phyloP scores from a whole-genome alignment of 768 basidiomycete species.

The Dictyophora rubrovolvata region DNA sequence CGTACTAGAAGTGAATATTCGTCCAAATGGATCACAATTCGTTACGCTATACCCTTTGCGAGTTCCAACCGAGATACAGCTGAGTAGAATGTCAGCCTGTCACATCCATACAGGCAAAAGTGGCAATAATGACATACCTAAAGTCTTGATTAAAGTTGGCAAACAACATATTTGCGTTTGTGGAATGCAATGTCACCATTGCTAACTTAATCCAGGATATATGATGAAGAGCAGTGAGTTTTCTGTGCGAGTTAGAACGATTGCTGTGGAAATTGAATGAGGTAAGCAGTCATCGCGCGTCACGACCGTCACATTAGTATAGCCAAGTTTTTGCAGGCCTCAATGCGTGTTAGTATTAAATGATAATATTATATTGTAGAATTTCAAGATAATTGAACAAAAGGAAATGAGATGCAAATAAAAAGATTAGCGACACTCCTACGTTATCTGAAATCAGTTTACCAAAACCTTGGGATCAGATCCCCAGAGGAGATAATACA shows the following conservation, averaged over 20 bases:
- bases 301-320: background rate
- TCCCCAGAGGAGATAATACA: background rate
- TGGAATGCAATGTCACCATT: slow-evolving; percentile 12
- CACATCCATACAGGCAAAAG: slow-evolving; percentile 1
- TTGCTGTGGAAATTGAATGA: background rate
- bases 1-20: slow-evolving; percentile 92
- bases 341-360: too few species aligned
- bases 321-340: background rate
- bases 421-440: background rate
- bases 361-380: too few species aligned
- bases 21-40: slow-evolving; percentile 95
- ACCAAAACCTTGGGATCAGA: slow-evolving; percentile 2
- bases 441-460: background rate
- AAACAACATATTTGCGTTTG: slow-evolving; percentile 50
- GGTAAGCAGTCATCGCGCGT: background rate
- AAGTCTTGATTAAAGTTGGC: slow-evolving; percentile 99
- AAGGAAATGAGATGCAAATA: background rate
- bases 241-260: background rate
- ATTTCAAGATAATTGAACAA: too few species aligned
- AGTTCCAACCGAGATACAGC: slow-evolving; percentile 91
- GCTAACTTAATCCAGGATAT: background rate
- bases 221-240: background rate
- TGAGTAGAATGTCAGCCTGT: slow-evolving; percentile 17
- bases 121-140: slow-evolving; percentile 42
- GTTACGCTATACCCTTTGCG: slow-evolving; percentile 94